Evolutionary conservation across 2,329 filamentous ascomycete species (phyloP), one percentile per base, ranked within the genome.

Genomic region (Ophiostoma piceae): DNA sequence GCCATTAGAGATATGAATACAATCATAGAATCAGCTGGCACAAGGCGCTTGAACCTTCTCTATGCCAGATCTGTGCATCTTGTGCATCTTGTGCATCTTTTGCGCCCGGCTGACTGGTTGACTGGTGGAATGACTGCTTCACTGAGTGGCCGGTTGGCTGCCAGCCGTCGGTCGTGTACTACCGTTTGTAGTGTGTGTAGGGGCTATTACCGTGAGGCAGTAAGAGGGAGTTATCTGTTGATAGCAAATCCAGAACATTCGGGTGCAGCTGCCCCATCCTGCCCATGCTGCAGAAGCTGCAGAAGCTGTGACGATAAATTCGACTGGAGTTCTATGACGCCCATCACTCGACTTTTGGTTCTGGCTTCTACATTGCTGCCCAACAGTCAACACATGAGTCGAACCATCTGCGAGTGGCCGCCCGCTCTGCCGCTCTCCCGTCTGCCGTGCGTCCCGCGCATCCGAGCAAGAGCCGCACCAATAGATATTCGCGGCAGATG

Each of bases 391-490:
- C 51, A 57, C 51, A 26, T 26, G n/a, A 26, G 51, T 26, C 9
- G n/a, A 57, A 57, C 3, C 22, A 26, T 6, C 51, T 57, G 51
- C 51, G 22, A 11, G 51, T 57, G 51, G n/a, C 51, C 51, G 51
- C 7, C 47, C 43, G 39, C 12, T 41, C 39, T 41, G 39, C 39
- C 43, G 19, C 19, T 19, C 16, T n/a, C 19, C 43, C 2, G 43
- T 47, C 43, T n/a, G 16, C 51, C n/a, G 51, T 57, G 51, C 51
- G 51, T 26, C n/a, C 47, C 47, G 47, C 22, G 51, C 5, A 57
- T 57, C 51, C 51, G 51, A 57, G 51, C 51, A 57, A 26, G 51
- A 12, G 22, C 51, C n/a, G 51, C 51, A 57, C 51, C 51, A 57
- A 57, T 57, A 29, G 22, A 14, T 4, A 12, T 35, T 6, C 35